phyloP scores from a whole-genome alignment of 1,284 basidiomycete species.

The Mycena citricolor region DNA sequence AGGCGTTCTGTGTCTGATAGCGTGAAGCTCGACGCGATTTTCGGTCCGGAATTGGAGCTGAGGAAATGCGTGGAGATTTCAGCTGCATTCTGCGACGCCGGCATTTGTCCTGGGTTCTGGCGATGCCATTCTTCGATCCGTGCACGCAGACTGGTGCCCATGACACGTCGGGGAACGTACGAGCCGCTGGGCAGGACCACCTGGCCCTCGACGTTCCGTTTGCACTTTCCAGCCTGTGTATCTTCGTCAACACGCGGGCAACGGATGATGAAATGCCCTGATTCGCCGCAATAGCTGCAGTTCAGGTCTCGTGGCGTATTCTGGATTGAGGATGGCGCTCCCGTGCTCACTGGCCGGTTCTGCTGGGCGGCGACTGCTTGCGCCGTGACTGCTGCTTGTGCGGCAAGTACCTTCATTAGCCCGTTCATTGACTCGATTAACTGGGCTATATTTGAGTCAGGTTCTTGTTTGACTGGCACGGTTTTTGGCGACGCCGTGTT shows the following conservation, averaged over 20 bases:
- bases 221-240: background rate
- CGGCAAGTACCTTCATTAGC: too few species aligned
- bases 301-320: too few species aligned
- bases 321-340: too few species aligned
- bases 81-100: background rate
- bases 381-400: too few species aligned
- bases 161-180: background rate
- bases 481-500: background rate
- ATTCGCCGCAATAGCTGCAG: conserved; percentile 5
- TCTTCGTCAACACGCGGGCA: conserved; percentile 1
- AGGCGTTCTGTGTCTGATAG: conserved; percentile 5
- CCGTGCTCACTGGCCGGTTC: too few species aligned
- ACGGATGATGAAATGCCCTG: background rate
- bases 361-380: too few species aligned
- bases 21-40: too few species aligned
- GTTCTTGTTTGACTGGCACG: background rate
- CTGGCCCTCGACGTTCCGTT: background rate
- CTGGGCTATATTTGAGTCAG: too few species aligned
- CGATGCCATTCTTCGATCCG: conserved; percentile 4
- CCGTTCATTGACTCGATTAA: too few species aligned
- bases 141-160: background rate
- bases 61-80: background rate
- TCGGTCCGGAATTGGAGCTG: too few species aligned
- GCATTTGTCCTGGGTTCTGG: background rate
- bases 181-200: conserved; percentile 1